These are phyloP conservation scores for Pseudogymnoascus pannorum DNA, from an alignment of 2,329 filamentous ascomycete genomes.

Conservation along the genomic window DNA sequence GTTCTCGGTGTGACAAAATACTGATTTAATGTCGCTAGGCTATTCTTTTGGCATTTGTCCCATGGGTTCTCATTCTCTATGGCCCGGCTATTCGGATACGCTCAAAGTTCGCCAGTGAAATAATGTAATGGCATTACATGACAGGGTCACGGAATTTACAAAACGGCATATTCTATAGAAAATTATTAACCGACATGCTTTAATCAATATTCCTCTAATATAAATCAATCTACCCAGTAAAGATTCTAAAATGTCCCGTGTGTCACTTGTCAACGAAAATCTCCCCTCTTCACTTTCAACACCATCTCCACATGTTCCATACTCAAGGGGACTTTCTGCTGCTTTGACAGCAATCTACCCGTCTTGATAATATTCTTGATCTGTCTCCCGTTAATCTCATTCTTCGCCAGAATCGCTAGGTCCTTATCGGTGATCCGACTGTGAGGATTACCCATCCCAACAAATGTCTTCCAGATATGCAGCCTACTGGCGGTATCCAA, in stretches of 20 bases:
- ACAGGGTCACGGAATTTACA: not conserved
- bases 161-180: not conserved
- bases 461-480: conserved; percentile 21
- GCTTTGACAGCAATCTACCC: conserved; percentile 22
- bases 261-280: not conserved
- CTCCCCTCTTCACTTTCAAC: conserved; percentile 21
- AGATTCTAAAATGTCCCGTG: not conserved
- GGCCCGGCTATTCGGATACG: conserved; percentile 67
- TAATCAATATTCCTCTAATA: not conserved
- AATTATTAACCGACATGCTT: not conserved
- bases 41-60: conserved; percentile 63
- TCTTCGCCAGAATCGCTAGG: conserved; percentile 15
- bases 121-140: not conserved
- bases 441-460: conserved; percentile 11
- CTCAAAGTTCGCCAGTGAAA: conserved; percentile 60
- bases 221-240: not conserved
- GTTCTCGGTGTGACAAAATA: not conserved
- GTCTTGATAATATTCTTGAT: conserved; percentile 32
- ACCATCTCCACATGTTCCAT: conserved; percentile 23
- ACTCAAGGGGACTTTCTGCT: conserved; percentile 20
- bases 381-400: conserved; percentile 29
- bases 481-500: conserved; percentile 19
- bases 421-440: conserved; percentile 16
- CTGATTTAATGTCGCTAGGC: conserved; percentile 25
- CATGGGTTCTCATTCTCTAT: conserved; percentile 76